Conservation (phyloP, 2,329 filamentous ascomycete genomes). For the Diaporthe citri region DNA sequence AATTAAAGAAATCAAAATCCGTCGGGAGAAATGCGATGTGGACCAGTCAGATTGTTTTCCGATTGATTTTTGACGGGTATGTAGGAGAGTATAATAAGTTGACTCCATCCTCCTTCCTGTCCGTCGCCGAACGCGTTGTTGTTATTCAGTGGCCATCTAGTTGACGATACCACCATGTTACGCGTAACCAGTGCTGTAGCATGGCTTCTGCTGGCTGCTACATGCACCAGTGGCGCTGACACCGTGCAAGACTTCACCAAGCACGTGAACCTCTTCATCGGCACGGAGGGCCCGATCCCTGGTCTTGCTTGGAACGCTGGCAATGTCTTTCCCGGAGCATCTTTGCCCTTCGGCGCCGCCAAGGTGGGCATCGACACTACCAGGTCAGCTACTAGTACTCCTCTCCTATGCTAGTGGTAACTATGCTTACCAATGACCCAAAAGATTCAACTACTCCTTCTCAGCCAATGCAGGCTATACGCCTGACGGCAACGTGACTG, state of each 20-base stretch:
- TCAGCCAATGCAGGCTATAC: conserved; percentile 43
- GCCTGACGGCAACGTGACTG: conserved; percentile 64
- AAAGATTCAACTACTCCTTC: conserved; percentile 21
- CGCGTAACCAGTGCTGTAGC: not conserved
- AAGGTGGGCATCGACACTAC: conserved; percentile 67
- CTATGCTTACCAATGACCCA: not conserved
- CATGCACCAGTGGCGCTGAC: conserved; percentile 1
- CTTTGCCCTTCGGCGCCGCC: conserved; percentile 60
- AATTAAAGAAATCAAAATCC: conserved; percentile 16
- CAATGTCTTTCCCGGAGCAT: conserved; percentile 65
- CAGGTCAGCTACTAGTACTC: conserved; percentile 56
- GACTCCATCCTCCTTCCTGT: no score
- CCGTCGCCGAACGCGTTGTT: not conserved
- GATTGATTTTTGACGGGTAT: not conserved
- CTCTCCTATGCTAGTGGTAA: not conserved
- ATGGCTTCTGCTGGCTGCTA: conserved; percentile 9
- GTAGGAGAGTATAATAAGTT: conserved; percentile 7
- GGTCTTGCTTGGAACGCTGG: conserved; percentile 54
- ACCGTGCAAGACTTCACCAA: conserved; percentile 51
- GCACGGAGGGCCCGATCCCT: conserved; percentile 58
- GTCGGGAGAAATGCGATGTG: not conserved
- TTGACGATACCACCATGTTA: not conserved
- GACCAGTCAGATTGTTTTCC: conserved; percentile 14
- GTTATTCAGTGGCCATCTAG: not conserved
- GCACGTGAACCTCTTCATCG: conserved; percentile 64